Base-by-base conservation (phyloP, 208 protist genomes). In the Trypanosoma congolense region DNA sequence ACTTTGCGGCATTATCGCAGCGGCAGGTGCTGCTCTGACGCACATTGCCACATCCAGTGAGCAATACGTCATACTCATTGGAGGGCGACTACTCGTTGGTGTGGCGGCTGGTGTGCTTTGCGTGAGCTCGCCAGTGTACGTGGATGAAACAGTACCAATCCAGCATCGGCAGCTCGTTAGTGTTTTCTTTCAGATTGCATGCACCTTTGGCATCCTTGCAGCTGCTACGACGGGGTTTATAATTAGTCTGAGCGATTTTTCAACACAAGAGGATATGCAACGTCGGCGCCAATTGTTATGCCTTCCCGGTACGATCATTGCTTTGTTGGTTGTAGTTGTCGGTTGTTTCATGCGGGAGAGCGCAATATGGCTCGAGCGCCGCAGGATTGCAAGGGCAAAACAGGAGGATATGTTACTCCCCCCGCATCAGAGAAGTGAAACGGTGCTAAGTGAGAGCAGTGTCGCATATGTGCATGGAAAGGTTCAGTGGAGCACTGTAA, bases 101-200 rank as follows among this genome's bases (percentile, higher is more conserved):
- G 24, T 80, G 16, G 42, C 56, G 16, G 41, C 70, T 28, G 73
- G 73, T 10, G 50, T 61, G 28, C 31, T 57, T 26, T 58, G 58
- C 22, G 50, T 66, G 19, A 57, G 45, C 1, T 51, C 62, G 14
- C 62, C 69, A 4, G 33, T 57, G 36, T 80, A 80, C 51, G 70
- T 74, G 19, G 44, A 69, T 26, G 54, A 61, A 42, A 61, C 63
- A n/a, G 56, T 47, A 30, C 61, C 46, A 21, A 16, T 30, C 16
- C 30, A 51, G 16, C 44, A 69, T 44, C 49, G 35, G 25, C 53
- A 67, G 35, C 45, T 50, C 26, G 38, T 70, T 35, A 69, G 74
- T 33, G 52, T 73, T 28, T 55, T 76, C 4, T 76, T 80, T 55
- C 74, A 80, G 35, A 41, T 73, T 26, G 47, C 50, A 36, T 46